Conservation (phyloP, 2,329 filamentous ascomycete species). For the Phialophora tarda region DNA sequence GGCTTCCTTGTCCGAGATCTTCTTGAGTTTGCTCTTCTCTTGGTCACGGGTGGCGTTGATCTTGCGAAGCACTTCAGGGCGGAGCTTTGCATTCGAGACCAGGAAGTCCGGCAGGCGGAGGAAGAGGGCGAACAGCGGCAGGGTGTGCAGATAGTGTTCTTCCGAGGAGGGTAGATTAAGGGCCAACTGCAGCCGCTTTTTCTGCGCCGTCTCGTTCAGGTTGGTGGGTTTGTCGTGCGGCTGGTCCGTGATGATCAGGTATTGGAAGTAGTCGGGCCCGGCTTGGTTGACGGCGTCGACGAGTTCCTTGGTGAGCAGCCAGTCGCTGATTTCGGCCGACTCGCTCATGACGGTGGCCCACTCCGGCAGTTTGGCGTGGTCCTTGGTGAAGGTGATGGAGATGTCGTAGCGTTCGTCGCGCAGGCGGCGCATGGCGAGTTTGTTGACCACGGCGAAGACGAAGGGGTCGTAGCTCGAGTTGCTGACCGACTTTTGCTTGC, state of each 20-base stretch:
- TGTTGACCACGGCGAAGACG: constrained; percentile 94
- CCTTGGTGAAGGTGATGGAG: constrained; percentile 90
- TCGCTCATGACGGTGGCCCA: constrained; percentile 97
- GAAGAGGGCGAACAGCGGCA: constrained; percentile 80
- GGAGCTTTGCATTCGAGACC: constrained; percentile 78
- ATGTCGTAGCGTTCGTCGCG: constrained; percentile 94
- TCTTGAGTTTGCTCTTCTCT: constrained; percentile 77
- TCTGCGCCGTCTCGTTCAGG: constrained; percentile 79
- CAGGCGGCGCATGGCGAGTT: constrained; percentile 86
- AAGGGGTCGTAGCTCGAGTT: constrained; percentile 81
- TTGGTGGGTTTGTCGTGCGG: constrained; percentile 83
- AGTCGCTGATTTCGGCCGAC: constrained; percentile 90
- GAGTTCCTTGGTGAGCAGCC: constrained; percentile 84
- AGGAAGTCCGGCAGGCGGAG: constrained; percentile 83
- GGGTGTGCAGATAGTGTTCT: constrained; percentile 65
- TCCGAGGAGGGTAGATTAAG: constrained; percentile 67
- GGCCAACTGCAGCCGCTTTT: constrained; percentile 84
- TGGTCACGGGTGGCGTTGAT: constrained; percentile 80
- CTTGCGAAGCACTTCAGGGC: constrained; percentile 86
- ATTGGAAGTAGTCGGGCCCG: constrained; percentile 76
- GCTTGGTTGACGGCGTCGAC: constrained; percentile 77
- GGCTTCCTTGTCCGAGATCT: constrained; percentile 73
- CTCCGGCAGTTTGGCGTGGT: constrained; percentile 82
- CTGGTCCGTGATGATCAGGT: constrained; percentile 87
- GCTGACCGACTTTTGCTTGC: constrained; percentile 64